A percentile compares a stretch with the other conserved stretches of the same genome.
These are phyloP conservation scores for Candida stauntonica DNA, from an alignment of 805 yeast genomes.

Conservation along the genomic window DNA sequence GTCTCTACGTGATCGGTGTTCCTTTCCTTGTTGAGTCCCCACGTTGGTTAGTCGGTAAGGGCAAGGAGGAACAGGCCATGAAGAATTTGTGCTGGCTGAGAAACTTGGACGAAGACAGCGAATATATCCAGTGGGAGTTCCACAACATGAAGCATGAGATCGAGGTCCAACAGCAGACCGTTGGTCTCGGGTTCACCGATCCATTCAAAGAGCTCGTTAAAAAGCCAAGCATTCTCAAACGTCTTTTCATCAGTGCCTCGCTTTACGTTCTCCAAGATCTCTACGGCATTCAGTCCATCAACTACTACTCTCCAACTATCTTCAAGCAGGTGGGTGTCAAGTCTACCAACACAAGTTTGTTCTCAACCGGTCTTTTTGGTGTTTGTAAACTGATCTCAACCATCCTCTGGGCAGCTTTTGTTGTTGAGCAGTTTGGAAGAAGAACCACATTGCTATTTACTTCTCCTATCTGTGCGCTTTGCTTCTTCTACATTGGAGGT, in stretches of 20 bases:
- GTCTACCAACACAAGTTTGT: constrained; percentile 39
- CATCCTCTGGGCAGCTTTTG: constrained; percentile 38
- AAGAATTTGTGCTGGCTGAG: constrained; percentile 36
- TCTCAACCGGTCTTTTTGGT: constrained; percentile 52
- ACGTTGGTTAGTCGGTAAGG: constrained; percentile 37
- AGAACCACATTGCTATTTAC: constrained; percentile 36
- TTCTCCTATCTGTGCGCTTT: constrained; percentile 36
- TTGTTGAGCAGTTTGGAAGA: constrained; percentile 44
- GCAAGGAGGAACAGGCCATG: constrained; percentile 34
- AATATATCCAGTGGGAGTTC: constrained; percentile 38
- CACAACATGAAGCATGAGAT: constrained; percentile 27
- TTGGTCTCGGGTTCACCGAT: constrained; percentile 36
- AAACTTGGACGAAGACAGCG: constrained; percentile 34
- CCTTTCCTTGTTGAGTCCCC: constrained; percentile 43
- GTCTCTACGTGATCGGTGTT: constrained; percentile 36
- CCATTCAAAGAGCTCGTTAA: constrained; percentile 36
- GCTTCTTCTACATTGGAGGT: constrained; percentile 45
- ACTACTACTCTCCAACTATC: constrained; percentile 48
- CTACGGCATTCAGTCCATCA: constrained; percentile 47
- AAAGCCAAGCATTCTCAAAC: constrained; percentile 28
- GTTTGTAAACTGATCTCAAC: constrained; percentile 43
- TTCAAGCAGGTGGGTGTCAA: constrained; percentile 45
- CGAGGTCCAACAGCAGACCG: constrained; percentile 23
- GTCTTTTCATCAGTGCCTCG: constrained; percentile 36
- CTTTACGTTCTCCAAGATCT: constrained; percentile 42